A percentile compares a stretch with the other conserved stretches of the same genome.
phyloP scores from a whole-genome alignment of 2,329 filamentous ascomycete species.

The Fusarium neocosmosporiellum region DNA sequence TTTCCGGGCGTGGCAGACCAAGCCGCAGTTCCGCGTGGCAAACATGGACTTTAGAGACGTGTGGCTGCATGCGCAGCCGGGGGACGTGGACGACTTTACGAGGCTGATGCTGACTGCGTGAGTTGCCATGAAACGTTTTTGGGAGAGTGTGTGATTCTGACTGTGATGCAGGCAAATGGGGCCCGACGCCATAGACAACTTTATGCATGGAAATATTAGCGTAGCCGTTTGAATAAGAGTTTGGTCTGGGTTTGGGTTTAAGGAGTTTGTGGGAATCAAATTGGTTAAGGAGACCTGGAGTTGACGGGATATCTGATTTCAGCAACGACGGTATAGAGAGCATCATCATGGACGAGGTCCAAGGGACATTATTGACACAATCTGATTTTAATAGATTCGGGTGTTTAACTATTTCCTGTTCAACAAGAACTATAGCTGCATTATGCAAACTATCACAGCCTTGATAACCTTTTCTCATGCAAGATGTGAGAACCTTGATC shows the following conservation, averaged over 20 bases:
- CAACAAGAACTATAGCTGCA: not conserved
- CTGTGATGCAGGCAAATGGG: slow-evolving; percentile 47
- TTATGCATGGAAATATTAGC: slow-evolving; percentile 46
- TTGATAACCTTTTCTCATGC: not conserved
- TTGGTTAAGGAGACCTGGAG: not conserved
- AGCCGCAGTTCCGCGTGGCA: slow-evolving; percentile 51
- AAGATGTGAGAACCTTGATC: not conserved
- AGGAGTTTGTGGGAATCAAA: not conserved
- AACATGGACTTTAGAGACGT: slow-evolving; percentile 51
- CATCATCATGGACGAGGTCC: not conserved
- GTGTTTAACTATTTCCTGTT: not conserved
- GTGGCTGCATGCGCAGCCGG: slow-evolving; percentile 50
- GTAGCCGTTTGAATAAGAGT: slow-evolving; percentile 17
- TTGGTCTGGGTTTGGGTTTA: not conserved
- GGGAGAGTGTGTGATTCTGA: not conserved
- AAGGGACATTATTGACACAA: not conserved
- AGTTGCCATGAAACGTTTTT: slow-evolving; percentile 31
- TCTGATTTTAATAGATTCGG: not conserved
- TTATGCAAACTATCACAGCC: not conserved
- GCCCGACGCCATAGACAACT: slow-evolving; percentile 50
- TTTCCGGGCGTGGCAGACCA: slow-evolving; percentile 57
- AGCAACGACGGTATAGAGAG: not conserved
- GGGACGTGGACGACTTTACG: slow-evolving; percentile 55
- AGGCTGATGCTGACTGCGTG: slow-evolving; percentile 52
- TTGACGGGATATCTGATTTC: not conserved